These are phyloP conservation scores for Aspergillus pseudonomiae DNA, from an alignment of 2,329 filamentous ascomycete species.

Conservation along the genomic window DNA sequence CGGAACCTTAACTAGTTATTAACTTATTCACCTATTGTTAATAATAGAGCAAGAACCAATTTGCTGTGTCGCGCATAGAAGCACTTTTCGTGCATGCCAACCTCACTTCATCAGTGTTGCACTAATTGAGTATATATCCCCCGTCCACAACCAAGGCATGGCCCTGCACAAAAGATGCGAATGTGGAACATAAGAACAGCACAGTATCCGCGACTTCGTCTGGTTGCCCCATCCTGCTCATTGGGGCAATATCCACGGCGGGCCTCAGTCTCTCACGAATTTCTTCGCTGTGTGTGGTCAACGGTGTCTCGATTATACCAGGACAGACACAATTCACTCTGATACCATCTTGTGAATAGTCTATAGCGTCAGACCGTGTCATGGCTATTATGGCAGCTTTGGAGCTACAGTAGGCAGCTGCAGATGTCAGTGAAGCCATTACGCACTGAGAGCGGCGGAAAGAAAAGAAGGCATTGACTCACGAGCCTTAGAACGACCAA, in stretches of 20 bases:
- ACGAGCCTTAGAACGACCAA: slow-evolving; percentile 51
- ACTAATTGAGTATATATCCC: slow-evolving; percentile 51
- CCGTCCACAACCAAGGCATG: slow-evolving; percentile 58
- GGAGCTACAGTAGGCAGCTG: slow-evolving; percentile 60
- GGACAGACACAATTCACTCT: slow-evolving; percentile 42
- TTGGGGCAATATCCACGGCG: slow-evolving; percentile 52
- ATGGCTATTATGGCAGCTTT: slow-evolving; percentile 63
- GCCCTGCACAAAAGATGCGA: slow-evolving; percentile 57
- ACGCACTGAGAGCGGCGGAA: background rate
- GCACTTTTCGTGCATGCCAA: background rate
- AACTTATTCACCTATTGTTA: background rate
- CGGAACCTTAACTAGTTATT: background rate
- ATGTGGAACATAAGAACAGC: slow-evolving; percentile 53
- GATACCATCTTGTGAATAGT: slow-evolving; percentile 51
- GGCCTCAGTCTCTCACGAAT: slow-evolving; percentile 44
- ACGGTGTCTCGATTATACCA: slow-evolving; percentile 51
- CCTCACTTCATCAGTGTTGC: background rate
- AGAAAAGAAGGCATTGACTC: slow-evolving; percentile 24
- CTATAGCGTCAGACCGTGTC: slow-evolving; percentile 60
- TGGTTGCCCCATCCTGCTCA: slow-evolving; percentile 55
- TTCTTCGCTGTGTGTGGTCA: slow-evolving; percentile 49
- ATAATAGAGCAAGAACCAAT: slow-evolving; percentile 39
- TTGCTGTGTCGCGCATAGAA: background rate
- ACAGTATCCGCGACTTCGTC: slow-evolving; percentile 55
- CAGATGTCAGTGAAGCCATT: background rate